Conservation (phyloP, 371 early-diverging fungal species). For the Vairimorpha apis region DNA sequence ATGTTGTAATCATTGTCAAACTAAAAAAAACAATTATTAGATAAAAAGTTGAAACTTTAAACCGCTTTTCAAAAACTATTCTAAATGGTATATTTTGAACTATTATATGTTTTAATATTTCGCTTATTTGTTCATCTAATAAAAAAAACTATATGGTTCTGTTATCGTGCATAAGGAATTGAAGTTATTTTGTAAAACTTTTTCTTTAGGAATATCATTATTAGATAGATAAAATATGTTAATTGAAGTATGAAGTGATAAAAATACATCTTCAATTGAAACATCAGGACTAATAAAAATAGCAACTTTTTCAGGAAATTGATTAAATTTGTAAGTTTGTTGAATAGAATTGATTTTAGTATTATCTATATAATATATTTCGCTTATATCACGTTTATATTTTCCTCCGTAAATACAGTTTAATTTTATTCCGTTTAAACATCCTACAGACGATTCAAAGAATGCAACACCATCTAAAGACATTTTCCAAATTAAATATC, state of each 20-base stretch:
- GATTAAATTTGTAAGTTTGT: background rate
- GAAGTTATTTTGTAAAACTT: background rate
- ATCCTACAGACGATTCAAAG: background rate
- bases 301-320: background rate
- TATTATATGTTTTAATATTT: background rate
- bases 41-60: background rate
- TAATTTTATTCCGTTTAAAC: background rate
- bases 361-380: background rate
- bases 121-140: background rate
- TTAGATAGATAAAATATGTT: background rate
- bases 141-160: background rate
- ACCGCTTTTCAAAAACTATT: background rate
- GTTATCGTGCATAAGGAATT: background rate
- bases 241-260: background rate
- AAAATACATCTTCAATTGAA: background rate
- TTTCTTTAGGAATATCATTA: background rate
- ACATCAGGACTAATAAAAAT: background rate
- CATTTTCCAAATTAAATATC: background rate
- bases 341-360: background rate
- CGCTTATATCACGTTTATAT: background rate
- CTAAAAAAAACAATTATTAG: background rate
- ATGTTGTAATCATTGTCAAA: background rate
- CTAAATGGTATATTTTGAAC: background rate
- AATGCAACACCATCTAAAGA: background rate
- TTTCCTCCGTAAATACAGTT: background rate